phyloP scores from a whole-genome alignment of 163 green algal species.

The Coccomyxa subellipsoidea region DNA sequence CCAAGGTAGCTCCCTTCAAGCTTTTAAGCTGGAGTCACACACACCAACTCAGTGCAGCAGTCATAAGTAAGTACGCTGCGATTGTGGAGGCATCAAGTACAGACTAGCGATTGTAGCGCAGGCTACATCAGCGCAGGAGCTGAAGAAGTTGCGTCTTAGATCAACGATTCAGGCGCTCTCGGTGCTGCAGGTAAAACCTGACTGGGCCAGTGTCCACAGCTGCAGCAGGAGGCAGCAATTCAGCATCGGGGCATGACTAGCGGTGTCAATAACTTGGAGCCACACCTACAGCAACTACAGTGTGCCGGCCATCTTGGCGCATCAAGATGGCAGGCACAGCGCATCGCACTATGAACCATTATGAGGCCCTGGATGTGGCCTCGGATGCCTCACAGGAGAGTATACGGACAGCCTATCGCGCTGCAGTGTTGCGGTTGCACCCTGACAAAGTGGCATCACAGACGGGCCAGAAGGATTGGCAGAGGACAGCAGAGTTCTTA shows the following conservation, averaged over 20 bases:
- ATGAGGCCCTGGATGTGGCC: conserved; percentile 45
- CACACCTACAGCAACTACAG: not conserved
- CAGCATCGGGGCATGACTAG: not conserved
- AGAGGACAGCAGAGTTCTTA: not conserved
- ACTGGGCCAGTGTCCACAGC: too few relatives aligned
- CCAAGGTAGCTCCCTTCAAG: not conserved
- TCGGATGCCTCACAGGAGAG: conserved; percentile 23
- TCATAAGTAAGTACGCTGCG: too few relatives aligned
- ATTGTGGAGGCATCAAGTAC: too few relatives aligned
- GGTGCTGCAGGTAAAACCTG: too few relatives aligned
- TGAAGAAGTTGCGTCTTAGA: too few relatives aligned
- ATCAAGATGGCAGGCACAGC: not conserved
- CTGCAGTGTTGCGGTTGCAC: conserved; percentile 43
- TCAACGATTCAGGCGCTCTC: too few relatives aligned
- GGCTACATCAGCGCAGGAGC: not conserved
- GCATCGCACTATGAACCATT: conserved; percentile 19
- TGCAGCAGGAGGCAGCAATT: not conserved
- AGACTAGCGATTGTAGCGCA: not conserved
- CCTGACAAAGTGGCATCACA: conserved; percentile 47
- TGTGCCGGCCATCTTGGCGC: not conserved
- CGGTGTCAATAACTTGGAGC: not conserved
- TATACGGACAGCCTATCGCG: conserved; percentile 50
- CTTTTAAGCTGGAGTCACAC: too few relatives aligned
- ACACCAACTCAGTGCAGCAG: too few relatives aligned
- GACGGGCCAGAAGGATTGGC: not conserved